phyloP scores from a whole-genome alignment of 352 stramenopile species.

The Pilasporangium apinafurcum region DNA sequence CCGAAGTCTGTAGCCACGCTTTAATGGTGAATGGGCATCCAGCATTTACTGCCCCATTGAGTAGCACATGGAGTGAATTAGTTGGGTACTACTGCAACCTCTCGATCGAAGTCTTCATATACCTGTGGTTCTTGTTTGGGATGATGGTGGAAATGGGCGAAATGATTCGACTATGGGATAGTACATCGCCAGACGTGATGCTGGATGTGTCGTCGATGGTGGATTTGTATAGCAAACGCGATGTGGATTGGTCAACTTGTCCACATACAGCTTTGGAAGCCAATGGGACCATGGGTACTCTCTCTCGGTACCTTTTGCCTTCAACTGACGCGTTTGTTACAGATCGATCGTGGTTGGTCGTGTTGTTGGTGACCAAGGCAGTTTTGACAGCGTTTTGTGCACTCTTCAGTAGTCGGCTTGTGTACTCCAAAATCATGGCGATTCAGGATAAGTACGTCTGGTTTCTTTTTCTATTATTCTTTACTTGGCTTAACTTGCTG shows the following conservation, averaged over 20 bases:
- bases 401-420: conserved; percentile 24
- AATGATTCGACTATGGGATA: conserved; percentile 26
- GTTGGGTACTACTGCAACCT: conserved; percentile 55
- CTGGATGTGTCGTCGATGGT: conserved; percentile 22
- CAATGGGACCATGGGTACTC: no score
- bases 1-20: conserved; percentile 53
- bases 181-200: conserved; percentile 20
- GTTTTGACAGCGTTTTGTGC: conserved; percentile 21
- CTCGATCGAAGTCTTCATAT: conserved; percentile 30
- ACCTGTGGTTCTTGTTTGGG: conserved; percentile 54
- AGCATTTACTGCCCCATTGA: conserved; percentile 52
- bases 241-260: conserved; percentile 19
- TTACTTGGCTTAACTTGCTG: not conserved
- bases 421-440: conserved; percentile 47
- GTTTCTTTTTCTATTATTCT: not conserved
- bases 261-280: conserved; percentile 1
- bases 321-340: conserved; percentile 23
- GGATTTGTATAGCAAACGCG: conserved; percentile 18
- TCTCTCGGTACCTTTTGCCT: conserved; percentile 29
- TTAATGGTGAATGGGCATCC: conserved; percentile 58
- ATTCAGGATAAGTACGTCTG: conserved; percentile 59
- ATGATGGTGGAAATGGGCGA: conserved; percentile 51
- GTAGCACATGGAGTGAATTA: conserved; percentile 56
- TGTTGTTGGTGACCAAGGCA: conserved; percentile 29
- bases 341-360: conserved; percentile 42